Evolutionary conservation across 2,329 filamentous ascomycete genomes (phyloP).

Genomic region (Penicillium sp.): DNA sequence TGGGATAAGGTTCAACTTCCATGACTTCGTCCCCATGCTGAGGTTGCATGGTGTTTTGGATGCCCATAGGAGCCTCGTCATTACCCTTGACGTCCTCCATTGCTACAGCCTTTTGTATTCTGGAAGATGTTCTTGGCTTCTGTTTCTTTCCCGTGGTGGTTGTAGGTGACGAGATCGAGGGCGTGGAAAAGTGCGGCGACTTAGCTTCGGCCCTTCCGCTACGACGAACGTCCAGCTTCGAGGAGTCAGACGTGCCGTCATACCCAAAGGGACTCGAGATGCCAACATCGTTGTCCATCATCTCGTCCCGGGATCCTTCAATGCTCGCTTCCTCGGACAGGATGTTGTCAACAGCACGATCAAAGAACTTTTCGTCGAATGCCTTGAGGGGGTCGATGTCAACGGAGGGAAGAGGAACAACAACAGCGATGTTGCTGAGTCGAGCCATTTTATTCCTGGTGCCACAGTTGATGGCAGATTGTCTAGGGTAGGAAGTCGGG

Average conservation of each 20-base stretch:
- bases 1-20: neutral
- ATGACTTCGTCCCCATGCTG: neutral
- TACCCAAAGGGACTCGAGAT: neutral
- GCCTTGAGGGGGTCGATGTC: constrained; percentile 19
- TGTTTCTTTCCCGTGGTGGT: neutral
- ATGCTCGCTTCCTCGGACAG: constrained; percentile 24
- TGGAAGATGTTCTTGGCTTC: neutral
- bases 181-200: neutral
- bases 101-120: neutral
- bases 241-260: neutral
- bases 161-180: neutral
- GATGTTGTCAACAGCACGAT: constrained; percentile 22
- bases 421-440: constrained; percentile 12
- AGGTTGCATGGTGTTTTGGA: neutral
- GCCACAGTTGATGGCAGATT: neutral
- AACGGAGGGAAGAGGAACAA: constrained; percentile 18
- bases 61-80: neutral
- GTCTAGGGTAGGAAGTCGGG: neutral
- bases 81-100: too few species aligned
- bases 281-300: neutral
- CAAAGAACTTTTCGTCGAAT: constrained; percentile 16
- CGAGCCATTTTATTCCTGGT: neutral
- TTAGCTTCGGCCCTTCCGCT: neutral
- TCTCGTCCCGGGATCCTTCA: constrained; percentile 3
- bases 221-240: neutral